A percentile compares a stretch with the other conserved stretches of the same genome.
Conservation (phyloP, 169 alveolate genomes). For the Toxoplasma gondii region DNA sequence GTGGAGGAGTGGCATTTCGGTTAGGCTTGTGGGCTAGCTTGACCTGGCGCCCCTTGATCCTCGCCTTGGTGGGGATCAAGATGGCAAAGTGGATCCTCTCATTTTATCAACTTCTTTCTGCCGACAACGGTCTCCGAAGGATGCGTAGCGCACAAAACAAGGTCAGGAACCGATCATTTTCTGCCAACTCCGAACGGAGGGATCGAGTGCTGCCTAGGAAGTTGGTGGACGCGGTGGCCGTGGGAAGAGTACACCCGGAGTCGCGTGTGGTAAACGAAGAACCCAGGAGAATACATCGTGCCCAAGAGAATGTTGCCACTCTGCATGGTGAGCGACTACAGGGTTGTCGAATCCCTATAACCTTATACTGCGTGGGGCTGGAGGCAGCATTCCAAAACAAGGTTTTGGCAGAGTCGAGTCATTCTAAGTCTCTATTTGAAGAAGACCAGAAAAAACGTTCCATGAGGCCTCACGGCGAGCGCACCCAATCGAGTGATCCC, state of each 20-base stretch:
- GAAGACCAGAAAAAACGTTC: not conserved
- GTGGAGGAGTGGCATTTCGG: constrained; percentile 12
- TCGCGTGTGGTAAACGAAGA: not conserved
- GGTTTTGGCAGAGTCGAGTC: not conserved
- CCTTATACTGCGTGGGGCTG: not conserved
- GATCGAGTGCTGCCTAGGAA: not conserved
- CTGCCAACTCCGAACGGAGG: not conserved
- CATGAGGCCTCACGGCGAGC: not conserved
- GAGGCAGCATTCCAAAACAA: not conserved
- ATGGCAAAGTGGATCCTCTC: not conserved
- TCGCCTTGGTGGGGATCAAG: not conserved
- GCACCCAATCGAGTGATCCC: not conserved
- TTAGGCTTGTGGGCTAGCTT: not conserved
- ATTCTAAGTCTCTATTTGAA: not conserved
- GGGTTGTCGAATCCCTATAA: not conserved
- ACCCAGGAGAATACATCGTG: not conserved
- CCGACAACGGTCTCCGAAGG: not conserved
- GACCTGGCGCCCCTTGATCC: not conserved
- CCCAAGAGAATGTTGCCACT: not conserved
- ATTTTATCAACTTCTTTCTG: not conserved
- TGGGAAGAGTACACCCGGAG: not conserved
- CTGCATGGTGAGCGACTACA: not conserved
- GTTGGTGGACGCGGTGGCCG: not conserved
- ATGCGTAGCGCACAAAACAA: not conserved
- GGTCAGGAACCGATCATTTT: not conserved